Evolutionary conservation across 306 rosid species (phyloP).

Genomic region (Geum urbanum): DNA sequence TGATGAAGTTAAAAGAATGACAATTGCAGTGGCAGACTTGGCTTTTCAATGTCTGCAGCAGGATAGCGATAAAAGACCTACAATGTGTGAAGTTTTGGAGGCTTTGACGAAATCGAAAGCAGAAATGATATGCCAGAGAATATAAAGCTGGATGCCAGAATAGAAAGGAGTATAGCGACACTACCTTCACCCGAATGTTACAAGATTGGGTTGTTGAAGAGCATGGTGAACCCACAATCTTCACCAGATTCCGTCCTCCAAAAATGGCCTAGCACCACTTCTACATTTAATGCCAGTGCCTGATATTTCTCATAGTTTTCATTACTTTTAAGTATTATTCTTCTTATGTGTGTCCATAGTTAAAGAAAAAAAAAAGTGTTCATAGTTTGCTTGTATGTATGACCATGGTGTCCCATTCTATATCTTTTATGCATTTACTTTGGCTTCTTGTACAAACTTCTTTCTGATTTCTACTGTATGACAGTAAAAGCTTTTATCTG

Average conservation of each 20-base stretch:
- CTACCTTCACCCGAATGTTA: conserved; percentile 1
- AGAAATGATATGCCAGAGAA: conserved; percentile 26
- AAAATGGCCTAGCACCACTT: conserved; percentile 36
- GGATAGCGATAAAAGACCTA: conserved; percentile 65
- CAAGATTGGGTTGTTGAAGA: neutral
- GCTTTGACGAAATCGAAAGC: conserved; percentile 36
- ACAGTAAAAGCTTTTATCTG: too few species aligned
- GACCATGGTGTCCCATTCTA: neutral
- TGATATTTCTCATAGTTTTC: neutral
- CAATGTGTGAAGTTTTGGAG: conserved; percentile 55
- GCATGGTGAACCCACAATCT: neutral
- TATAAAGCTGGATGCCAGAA: conserved; percentile 11
- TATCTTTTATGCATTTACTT: neutral
- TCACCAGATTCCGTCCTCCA: conserved; percentile 40
- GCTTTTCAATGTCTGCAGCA: conserved; percentile 64
- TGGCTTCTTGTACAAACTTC: neutral
- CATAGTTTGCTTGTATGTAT: neutral
- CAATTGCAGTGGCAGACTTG: conserved; percentile 51
- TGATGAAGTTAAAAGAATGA: conserved; percentile 37
- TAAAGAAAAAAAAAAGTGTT: too few species aligned
- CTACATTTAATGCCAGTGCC: conserved; percentile 33
- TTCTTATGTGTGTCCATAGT: neutral
- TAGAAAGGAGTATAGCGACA: conserved; percentile 5
- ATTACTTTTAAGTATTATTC: neutral
- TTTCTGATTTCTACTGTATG: neutral